Conservation (phyloP, 2,329 filamentous ascomycete genomes). For the Ophiostoma himal-ulmi region DNA sequence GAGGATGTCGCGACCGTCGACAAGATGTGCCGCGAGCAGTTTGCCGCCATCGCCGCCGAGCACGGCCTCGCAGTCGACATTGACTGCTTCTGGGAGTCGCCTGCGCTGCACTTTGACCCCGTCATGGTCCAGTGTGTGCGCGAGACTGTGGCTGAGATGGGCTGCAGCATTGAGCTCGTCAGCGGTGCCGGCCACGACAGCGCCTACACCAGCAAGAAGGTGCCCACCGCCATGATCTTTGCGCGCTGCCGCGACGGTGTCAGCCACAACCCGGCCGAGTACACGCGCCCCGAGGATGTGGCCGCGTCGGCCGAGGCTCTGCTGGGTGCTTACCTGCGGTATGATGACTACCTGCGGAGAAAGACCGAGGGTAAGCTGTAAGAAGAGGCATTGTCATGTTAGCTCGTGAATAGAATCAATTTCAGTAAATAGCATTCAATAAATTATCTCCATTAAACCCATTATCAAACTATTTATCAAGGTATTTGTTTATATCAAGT, state of each 20-base stretch:
- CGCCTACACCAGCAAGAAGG: slow-evolving; percentile 53
- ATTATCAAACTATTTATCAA: too few species aligned
- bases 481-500: too few species aligned
- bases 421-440: background rate
- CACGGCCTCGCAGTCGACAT: slow-evolving; percentile 20
- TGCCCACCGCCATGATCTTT: slow-evolving; percentile 64
- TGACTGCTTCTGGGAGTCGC: slow-evolving; percentile 24
- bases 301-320: slow-evolving; percentile 21
- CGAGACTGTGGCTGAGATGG: slow-evolving; percentile 1
- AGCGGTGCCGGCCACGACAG: slow-evolving; percentile 45
- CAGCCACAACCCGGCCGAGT: slow-evolving; percentile 60
- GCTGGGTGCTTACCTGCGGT: slow-evolving; percentile 24
- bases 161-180: slow-evolving; percentile 22
- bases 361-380: slow-evolving; percentile 15
- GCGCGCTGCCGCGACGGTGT: slow-evolving; percentile 58
- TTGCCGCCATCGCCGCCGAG: slow-evolving; percentile 18
- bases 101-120: slow-evolving; percentile 24
- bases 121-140: slow-evolving; percentile 26
- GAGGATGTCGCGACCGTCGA: slow-evolving; percentile 53
- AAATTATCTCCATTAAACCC: background rate
- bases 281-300: slow-evolving; percentile 50
- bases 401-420: background rate
- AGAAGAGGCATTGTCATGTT: background rate
- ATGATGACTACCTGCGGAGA: slow-evolving; percentile 23
- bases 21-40: slow-evolving; percentile 22